Percentiles rank a stretch among this genome's conserved stretches.
Conservation (phyloP, 257 asterid species). For the Nicotiana undulata region DNA sequence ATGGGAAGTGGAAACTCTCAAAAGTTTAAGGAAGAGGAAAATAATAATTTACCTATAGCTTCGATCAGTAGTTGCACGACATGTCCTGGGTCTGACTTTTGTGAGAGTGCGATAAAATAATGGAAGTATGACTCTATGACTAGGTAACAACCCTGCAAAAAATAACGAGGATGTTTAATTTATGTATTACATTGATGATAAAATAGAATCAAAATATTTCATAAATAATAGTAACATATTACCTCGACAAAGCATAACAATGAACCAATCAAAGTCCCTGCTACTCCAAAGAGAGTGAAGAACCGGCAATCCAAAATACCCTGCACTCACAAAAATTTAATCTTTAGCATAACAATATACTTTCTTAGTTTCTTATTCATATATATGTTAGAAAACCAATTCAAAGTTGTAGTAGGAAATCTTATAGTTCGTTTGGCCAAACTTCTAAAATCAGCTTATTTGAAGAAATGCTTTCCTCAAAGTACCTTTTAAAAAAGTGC, state of each 20-base stretch:
- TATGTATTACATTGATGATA: background rate
- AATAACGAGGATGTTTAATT: background rate
- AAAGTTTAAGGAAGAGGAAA: background rate
- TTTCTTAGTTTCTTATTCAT: too few relatives aligned
- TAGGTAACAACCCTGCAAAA: constrained; percentile 60
- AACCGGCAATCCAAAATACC: constrained; percentile 76
- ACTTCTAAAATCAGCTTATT: too few relatives aligned
- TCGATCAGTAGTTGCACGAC: constrained; percentile 50
- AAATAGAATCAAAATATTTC: background rate
- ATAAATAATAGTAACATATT: background rate
- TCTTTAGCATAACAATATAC: too few relatives aligned
- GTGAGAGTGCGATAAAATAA: constrained; percentile 43
- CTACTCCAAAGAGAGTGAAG: constrained; percentile 65
- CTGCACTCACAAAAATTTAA: constrained; percentile 19
- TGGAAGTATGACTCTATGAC: constrained; percentile 47
- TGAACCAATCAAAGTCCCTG: constrained; percentile 77
- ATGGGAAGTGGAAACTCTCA: too few relatives aligned
- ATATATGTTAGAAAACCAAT: too few relatives aligned
- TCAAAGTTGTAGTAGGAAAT: too few relatives aligned
- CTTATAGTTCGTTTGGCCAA: too few relatives aligned
- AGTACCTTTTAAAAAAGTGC: too few relatives aligned
- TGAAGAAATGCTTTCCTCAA: too few relatives aligned
- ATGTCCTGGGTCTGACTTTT: constrained; percentile 36
- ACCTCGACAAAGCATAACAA: constrained; percentile 64
- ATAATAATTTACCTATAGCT: constrained; percentile 49